A percentile compares a stretch with the other conserved stretches of the same genome.
Evolutionary conservation across 495 filamentous ascomycete genomes (phyloP).

Genomic region (Aspergillus bertholletiae): DNA sequence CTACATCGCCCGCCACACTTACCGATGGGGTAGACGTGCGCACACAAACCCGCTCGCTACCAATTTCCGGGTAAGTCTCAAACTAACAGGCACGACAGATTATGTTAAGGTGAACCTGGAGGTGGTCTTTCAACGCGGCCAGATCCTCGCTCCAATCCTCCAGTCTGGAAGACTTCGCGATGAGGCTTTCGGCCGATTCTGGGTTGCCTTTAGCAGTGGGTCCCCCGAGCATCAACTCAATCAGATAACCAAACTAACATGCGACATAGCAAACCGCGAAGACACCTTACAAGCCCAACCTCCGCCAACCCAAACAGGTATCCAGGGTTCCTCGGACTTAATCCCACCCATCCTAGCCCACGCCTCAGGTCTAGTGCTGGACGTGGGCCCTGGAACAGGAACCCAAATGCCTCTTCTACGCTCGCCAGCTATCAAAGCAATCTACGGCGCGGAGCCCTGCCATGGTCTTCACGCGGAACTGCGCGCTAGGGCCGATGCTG

Average conservation of each 20-base stretch:
- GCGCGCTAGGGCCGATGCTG: conserved; percentile 35
- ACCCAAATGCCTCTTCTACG: conserved; percentile 43
- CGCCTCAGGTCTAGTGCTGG: conserved; percentile 38
- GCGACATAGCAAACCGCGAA: conserved; percentile 1
- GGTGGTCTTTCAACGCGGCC: conserved; percentile 30
- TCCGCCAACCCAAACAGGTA: conserved; percentile 5
- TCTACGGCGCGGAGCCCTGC: conserved; percentile 72
- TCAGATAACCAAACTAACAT: background rate
- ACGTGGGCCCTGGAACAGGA: conserved; percentile 50
- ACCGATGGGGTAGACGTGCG: background rate
- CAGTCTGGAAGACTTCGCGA: conserved; percentile 31
- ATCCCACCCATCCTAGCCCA: conserved; percentile 37
- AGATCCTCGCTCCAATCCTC: conserved; percentile 36
- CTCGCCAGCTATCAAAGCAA: conserved; percentile 44
- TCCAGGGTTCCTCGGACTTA: conserved; percentile 27
- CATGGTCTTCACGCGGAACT: conserved; percentile 49
- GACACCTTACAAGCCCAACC: conserved; percentile 6
- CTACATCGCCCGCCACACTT: background rate
- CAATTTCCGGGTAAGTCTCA: background rate
- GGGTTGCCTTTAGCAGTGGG: conserved; percentile 37
- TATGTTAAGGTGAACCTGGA: conserved; percentile 32
- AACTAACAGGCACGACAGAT: conserved; percentile 15
- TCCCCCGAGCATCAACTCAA: background rate
- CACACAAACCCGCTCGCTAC: background rate
- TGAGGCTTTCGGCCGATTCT: conserved; percentile 43